Conservation (phyloP, 352 stramenopile species). For the Pythium sukuiense region DNA sequence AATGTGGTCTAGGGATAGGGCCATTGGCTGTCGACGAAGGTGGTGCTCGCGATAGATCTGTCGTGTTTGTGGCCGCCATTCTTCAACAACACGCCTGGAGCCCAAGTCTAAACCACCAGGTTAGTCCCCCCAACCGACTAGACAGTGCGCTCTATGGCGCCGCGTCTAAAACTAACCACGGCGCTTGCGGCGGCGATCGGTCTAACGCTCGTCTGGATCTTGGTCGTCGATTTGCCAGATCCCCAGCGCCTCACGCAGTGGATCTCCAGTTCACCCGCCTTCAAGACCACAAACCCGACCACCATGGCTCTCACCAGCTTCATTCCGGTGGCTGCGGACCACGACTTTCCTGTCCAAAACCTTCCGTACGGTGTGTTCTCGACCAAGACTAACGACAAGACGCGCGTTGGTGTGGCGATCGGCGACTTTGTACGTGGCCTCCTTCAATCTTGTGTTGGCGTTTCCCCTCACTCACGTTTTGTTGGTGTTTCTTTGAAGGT, state of each 20-base stretch:
- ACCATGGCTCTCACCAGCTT: conserved; percentile 53
- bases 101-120: conserved; percentile 12
- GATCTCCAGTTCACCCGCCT: neutral
- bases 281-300: neutral
- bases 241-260: conserved; percentile 3
- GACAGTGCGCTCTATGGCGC: neutral
- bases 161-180: neutral
- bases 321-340: conserved; percentile 49
- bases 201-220: conserved; percentile 24
- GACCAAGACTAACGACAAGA: conserved; percentile 59
- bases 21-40: conserved; percentile 21
- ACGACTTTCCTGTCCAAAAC: conserved; percentile 95
- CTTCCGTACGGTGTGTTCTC: conserved; percentile 96
- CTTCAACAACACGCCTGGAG: conserved; percentile 22
- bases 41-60: conserved; percentile 7
- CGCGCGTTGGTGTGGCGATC: conserved; percentile 82
- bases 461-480: neutral
- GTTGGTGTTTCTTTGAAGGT: conserved; percentile 32
- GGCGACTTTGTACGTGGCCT: conserved; percentile 60
- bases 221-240: conserved; percentile 10
- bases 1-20: conserved; percentile 15
- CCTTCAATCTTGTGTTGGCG: neutral
- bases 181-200: neutral
- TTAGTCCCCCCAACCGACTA: conserved; percentile 12
- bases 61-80: conserved; percentile 20